Percentiles rank a stretch among this genome's conserved stretches.
These are phyloP conservation scores for Beauveria caledonica DNA, from an alignment of 2,329 filamentous ascomycete species.

Conservation along the genomic window DNA sequence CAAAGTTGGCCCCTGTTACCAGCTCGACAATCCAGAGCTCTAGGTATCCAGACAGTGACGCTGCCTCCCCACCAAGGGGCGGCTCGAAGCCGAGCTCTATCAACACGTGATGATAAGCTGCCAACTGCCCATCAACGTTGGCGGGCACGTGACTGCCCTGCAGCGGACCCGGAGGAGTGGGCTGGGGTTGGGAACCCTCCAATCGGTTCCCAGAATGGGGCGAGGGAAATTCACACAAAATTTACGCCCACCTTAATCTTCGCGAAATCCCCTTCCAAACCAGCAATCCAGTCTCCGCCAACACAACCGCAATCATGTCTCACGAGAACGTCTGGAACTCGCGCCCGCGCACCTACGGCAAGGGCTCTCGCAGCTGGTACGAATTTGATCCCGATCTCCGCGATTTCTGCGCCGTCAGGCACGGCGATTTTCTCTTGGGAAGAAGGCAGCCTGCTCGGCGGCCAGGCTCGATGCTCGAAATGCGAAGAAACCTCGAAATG, in stretches of 20 bases:
- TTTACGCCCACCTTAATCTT: constrained; percentile 27
- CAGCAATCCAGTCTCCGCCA: constrained; percentile 19
- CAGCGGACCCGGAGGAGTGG: constrained; percentile 10
- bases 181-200: constrained; percentile 32
- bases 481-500: constrained; percentile 22
- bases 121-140: background rate
- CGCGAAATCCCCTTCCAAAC: constrained; percentile 26
- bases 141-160: constrained; percentile 15
- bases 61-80: background rate
- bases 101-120: constrained; percentile 17
- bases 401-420: background rate
- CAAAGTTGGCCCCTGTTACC: constrained; percentile 3
- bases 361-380: constrained; percentile 91
- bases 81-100: background rate
- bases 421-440: background rate
- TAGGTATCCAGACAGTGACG: background rate
- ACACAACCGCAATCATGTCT: constrained; percentile 46
- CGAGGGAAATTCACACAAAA: constrained; percentile 31
- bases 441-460: background rate
- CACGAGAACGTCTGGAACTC: constrained; percentile 99
- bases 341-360: constrained; percentile 93
- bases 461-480: background rate
- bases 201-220: constrained; percentile 24
- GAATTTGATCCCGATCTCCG: constrained; percentile 24
- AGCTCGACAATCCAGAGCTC: background rate